Conservation (phyloP, 2,329 filamentous ascomycete genomes). For the Scedosporium apiospermum region DNA sequence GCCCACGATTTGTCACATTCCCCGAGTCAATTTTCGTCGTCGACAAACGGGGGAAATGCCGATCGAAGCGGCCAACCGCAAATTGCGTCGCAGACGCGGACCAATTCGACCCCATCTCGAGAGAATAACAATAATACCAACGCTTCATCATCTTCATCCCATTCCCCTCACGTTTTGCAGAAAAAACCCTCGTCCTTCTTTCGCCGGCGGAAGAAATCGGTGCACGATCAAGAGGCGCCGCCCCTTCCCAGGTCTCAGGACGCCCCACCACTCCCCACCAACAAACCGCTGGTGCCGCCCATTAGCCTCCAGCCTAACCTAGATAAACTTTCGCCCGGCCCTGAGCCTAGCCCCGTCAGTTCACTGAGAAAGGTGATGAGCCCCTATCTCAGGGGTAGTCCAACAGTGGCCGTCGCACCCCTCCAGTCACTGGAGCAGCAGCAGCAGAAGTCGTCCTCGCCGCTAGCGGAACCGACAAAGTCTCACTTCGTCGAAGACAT, state of each 20-base stretch:
- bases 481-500: conserved; percentile 18
- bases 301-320: conserved; percentile 19
- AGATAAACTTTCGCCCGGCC: conserved; percentile 14
- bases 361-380: conserved; percentile 82
- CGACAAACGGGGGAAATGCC: conserved; percentile 23
- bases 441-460: conserved; percentile 1
- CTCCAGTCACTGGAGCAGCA: neutral
- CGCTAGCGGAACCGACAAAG: neutral
- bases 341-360: conserved; percentile 57
- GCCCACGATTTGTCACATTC: conserved; percentile 6
- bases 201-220: conserved; percentile 82
- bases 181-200: conserved; percentile 97
- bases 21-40: conserved; percentile 22
- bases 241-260: conserved; percentile 42
- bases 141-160: conserved; percentile 21
- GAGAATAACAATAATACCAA: conserved; percentile 21
- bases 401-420: conserved; percentile 3
- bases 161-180: conserved; percentile 49
- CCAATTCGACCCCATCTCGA: conserved; percentile 36
- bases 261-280: conserved; percentile 13
- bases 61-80: conserved; percentile 16
- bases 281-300: conserved; percentile 22
- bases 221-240: conserved; percentile 55
- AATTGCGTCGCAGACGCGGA: conserved; percentile 9
- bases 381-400: conserved; percentile 52